Conservation (phyloP, 371 early-diverging fungal genomes). For the Syncephalastrum contaminatum region DNA sequence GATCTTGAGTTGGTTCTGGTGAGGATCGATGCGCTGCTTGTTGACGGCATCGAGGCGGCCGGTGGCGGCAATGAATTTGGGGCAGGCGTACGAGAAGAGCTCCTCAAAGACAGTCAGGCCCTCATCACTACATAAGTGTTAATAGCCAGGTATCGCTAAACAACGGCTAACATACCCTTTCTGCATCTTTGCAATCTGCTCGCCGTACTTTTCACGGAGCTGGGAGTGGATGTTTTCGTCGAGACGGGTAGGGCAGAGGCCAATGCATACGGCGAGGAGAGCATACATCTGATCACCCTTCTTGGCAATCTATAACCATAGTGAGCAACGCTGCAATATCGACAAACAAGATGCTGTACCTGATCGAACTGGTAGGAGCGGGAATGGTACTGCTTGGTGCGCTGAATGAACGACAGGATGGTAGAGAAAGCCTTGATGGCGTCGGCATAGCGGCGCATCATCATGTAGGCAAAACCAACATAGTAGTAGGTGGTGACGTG, state of each 20-base stretch:
- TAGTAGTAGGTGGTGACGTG: conserved; percentile 96
- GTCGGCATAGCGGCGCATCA: conserved; percentile 95
- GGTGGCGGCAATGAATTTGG: conserved; percentile 91
- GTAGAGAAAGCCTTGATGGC: conserved; percentile 92
- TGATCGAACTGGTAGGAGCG: conserved; percentile 91
- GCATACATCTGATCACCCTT: conserved; percentile 95
- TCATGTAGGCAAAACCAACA: conserved; percentile 95
- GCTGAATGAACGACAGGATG: conserved; percentile 85
- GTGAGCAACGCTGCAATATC: neutral
- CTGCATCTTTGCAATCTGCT: conserved; percentile 87
- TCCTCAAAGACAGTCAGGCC: conserved; percentile 80
- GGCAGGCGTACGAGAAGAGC: conserved; percentile 89
- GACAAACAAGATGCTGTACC: conserved; percentile 23
- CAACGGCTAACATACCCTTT: conserved; percentile 52
- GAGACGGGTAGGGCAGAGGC: conserved; percentile 89
- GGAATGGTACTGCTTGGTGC: conserved; percentile 93
- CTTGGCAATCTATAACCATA: conserved; percentile 60
- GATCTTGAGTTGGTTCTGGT: conserved; percentile 77
- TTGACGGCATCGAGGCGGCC: conserved; percentile 62
- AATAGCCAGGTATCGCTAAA: neutral
- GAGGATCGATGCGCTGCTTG: conserved; percentile 53
- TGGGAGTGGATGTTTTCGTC: conserved; percentile 89
- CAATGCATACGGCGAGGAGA: conserved; percentile 85
- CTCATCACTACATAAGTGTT: conserved; percentile 60
- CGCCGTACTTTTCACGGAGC: conserved; percentile 90